A percentile compares a stretch with the other conserved stretches of the same genome.
phyloP scores from a whole-genome alignment of 2,329 filamentous ascomycete genomes.

The Cladosporium velox region DNA sequence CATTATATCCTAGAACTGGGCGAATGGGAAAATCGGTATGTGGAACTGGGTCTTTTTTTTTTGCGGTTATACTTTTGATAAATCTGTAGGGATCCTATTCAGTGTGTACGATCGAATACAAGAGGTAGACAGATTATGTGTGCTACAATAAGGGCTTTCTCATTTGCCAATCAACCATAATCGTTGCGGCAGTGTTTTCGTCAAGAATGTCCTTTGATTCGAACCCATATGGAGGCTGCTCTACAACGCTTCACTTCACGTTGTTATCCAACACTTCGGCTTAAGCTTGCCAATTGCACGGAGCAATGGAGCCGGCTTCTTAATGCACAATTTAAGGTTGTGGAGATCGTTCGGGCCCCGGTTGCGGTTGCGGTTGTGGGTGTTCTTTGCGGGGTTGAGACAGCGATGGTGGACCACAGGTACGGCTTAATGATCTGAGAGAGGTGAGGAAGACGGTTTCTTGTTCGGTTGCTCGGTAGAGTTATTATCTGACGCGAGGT shows the following conservation, averaged over 20 bases:
- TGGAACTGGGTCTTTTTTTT: neutral
- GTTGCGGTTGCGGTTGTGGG: neutral
- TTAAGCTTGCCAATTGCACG: neutral
- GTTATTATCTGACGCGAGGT: neutral
- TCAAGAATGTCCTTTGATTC: neutral
- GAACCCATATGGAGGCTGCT: neutral
- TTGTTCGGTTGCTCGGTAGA: neutral
- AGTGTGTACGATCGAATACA: neutral
- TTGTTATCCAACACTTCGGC: neutral
- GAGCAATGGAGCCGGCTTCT: neutral
- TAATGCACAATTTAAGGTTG: neutral
- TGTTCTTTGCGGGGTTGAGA: neutral
- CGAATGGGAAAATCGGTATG: neutral
- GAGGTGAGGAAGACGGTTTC: too few relatives aligned
- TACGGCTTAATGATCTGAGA: neutral
- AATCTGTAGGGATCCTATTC: neutral
- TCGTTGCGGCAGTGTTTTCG: too few relatives aligned
- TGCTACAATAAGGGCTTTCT: too few relatives aligned
- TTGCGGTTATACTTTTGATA: neutral
- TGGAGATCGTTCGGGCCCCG: conserved; percentile 2
- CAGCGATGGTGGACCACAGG: neutral
- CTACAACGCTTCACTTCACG: too few relatives aligned
- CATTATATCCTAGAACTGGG: neutral
- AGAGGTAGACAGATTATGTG: too few relatives aligned
- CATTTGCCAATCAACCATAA: too few relatives aligned